These are phyloP conservation scores for Mesembryanthemum crystallinum DNA, from an alignment of 148 eudicot genomes.

Conservation along the genomic window DNA sequence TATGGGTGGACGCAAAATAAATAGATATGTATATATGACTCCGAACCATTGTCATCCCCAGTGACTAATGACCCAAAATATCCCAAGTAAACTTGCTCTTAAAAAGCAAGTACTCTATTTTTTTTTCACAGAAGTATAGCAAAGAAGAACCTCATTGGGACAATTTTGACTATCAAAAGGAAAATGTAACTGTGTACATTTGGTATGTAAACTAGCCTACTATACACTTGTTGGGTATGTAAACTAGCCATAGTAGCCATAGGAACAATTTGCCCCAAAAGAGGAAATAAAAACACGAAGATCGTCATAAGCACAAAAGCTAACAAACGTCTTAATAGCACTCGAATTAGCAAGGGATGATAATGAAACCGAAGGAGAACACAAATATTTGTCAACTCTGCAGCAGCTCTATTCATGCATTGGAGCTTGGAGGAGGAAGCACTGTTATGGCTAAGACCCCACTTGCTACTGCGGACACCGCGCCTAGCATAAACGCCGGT, in stretches of 20 bases:
- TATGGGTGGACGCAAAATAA: too few species aligned
- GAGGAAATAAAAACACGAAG: not conserved
- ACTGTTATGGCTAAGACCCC: conserved; percentile 37
- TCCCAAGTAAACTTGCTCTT: too few species aligned
- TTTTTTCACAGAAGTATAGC: too few species aligned
- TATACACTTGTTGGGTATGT: conserved; percentile 13
- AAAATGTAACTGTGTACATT: not conserved
- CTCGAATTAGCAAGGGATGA: not conserved
- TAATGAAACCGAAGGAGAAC: not conserved
- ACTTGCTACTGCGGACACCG: conserved; percentile 47
- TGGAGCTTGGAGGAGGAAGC: conserved; percentile 40
- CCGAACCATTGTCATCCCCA: too few species aligned
- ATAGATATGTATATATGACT: too few species aligned
- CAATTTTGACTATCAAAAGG: too few species aligned
- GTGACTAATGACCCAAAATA: too few species aligned
- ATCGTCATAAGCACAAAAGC: not conserved
- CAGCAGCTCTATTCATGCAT: conserved; percentile 13
- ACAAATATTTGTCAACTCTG: not conserved
- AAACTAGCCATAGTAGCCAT: conserved; percentile 21
- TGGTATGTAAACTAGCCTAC: conserved; percentile 4
- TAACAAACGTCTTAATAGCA: not conserved
- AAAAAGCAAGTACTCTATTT: too few species aligned
- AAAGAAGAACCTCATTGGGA: too few species aligned
- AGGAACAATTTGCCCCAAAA: conserved; percentile 15
- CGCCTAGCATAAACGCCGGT: conserved; percentile 67